Percentiles rank a stretch among this genome's conserved stretches.
Evolutionary conservation across 768 basidiomycete genomes (phyloP).

Genomic region (Russula griseocarnosa): DNA sequence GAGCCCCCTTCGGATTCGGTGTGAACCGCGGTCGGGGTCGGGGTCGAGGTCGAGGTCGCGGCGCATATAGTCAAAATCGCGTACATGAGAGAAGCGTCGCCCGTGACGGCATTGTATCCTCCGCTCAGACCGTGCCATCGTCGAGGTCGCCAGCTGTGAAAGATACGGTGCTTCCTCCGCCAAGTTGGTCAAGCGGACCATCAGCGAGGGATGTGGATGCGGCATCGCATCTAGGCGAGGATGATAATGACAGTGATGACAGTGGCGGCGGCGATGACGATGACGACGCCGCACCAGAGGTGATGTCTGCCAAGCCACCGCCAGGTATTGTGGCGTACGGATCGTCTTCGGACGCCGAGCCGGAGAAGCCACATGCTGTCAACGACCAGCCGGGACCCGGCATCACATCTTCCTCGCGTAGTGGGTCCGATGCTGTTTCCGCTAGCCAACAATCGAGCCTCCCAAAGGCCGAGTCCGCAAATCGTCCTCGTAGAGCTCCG

Average conservation of each 20-base stretch:
- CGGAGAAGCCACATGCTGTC: not conserved
- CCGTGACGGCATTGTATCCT: not conserved
- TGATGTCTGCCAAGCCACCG: conserved; percentile 50
- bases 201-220: not conserved
- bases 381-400: too few relatives aligned
- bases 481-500: conserved; percentile 30
- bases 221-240: conserved; percentile 26
- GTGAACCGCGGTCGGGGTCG: conserved; percentile 10
- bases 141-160: not conserved
- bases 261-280: not conserved
- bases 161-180: not conserved
- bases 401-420: not conserved
- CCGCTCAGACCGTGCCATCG: not conserved
- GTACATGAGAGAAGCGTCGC: not conserved
- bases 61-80: conserved; percentile 30
- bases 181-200: conserved; percentile 18
- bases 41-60: conserved; percentile 32
- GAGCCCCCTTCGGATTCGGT: conserved; percentile 15
- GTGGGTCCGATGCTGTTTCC: not conserved
- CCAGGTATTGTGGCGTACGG: conserved; percentile 21
- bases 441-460: not conserved
- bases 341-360: conserved; percentile 9
- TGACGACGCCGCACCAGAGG: conserved; percentile 49
- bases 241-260: not conserved
- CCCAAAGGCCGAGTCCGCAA: conserved; percentile 15